Evolutionary conservation across 192 early-diverging fungal species (phyloP).

Genomic region (Coemansia sp.): DNA sequence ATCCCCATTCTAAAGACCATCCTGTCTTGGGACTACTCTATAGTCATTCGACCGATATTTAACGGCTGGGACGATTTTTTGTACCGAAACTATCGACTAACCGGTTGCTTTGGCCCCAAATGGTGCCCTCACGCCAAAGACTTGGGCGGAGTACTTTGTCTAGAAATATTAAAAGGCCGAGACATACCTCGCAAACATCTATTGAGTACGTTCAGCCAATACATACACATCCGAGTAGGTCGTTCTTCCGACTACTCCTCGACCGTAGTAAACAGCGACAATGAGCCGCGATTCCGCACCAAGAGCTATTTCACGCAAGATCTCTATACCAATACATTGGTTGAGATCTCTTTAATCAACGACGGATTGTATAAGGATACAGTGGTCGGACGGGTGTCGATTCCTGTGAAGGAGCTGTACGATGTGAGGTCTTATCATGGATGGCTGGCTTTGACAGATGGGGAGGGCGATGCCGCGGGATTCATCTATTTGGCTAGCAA

Average conservation of each 20-base stretch:
- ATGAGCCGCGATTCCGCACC: conserved; percentile 26
- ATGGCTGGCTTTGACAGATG: conserved; percentile 26
- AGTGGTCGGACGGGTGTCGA: conserved; percentile 24
- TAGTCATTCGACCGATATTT: conserved; percentile 25
- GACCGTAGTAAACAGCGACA: conserved; percentile 22
- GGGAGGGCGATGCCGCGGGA: conserved; percentile 21
- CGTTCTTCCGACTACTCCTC: conserved; percentile 7
- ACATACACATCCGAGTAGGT: conserved; percentile 29
- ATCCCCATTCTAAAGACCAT: conserved; percentile 4
- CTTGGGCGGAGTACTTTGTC: conserved; percentile 11
- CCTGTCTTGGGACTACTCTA: conserved; percentile 15
- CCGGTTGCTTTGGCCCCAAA: conserved; percentile 21
- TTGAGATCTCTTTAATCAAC: conserved; percentile 32
- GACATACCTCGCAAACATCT: conserved; percentile 11
- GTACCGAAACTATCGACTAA: conserved; percentile 20
- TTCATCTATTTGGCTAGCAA: conserved; percentile 30
- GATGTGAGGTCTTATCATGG: conserved; percentile 42
- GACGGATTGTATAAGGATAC: conserved; percentile 30
- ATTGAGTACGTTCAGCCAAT: conserved; percentile 16
- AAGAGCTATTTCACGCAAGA: conserved; percentile 29
- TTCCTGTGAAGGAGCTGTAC: conserved; percentile 37
- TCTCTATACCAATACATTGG: conserved; percentile 23
- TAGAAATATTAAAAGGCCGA: conserved; percentile 36
- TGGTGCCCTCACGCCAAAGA: conserved; percentile 11
- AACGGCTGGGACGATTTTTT: conserved; percentile 29